Base-by-base conservation (phyloP, 257 asterid genomes). In the Penstemon davidsonii region DNA sequence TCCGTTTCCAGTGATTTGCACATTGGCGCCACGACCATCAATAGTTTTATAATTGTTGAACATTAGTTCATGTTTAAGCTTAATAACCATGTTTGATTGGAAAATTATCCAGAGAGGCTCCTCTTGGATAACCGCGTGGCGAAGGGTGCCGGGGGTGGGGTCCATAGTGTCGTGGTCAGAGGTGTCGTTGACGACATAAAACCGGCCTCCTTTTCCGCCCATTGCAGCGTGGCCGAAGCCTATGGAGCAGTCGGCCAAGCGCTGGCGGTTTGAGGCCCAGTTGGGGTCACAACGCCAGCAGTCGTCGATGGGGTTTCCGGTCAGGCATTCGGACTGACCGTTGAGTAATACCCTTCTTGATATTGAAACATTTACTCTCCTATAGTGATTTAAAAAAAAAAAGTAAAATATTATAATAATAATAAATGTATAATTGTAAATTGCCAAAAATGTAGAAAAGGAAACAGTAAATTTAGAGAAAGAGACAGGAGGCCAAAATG, bases 301-400 rank as follows among this genome's bases (percentile, higher is more conserved):
- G 19, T 77, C 81, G 18, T 77, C 81, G 38, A 77, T 72, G 50
- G 81, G 75, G 41, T 77, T 77, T 36, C 81, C 75, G 2, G 78
- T 73, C 49, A 61, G 69, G 58, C 81, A 77, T 46, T 18, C 42
- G 7, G 50, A 9, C 36, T 68, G 64, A 55, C 9, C 59, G 51
- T 54, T 55, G 57, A 57, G 15, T 25, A 36, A 9, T 8, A 37
- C 67, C 6, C 78, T 64, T 58, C 75, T 50, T 18, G 69, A n/a
- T 0, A 77, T 19, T 42, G 81, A 77, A 41, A 56, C 63, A 50
- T 72, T 77, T 3, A 77, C 19, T 45, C 62, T 75, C 67, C 74
- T 72, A 42, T n/a, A 3, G 54, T 3, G 39, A 40, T 11, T 6
- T 6, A 33, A 9, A 37, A 0, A 33, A 58, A 33, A 37, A 58